Conservation (phyloP, 331 rosid genomes). For the Malus hybrid region DNA sequence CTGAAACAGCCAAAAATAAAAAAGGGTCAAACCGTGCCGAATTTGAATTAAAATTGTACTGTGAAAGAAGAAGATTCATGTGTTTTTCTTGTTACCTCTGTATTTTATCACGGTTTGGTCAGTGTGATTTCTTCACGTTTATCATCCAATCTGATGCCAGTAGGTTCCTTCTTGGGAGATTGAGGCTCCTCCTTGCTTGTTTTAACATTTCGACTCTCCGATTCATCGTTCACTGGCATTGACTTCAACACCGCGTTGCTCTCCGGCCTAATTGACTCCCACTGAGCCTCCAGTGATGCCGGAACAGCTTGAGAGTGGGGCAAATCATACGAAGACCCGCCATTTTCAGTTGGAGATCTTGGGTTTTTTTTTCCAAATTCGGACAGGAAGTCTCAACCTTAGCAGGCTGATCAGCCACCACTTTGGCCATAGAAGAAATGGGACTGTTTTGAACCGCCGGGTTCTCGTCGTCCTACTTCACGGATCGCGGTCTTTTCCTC, state of each 20-base stretch:
- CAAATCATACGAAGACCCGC: conserved; percentile 19
- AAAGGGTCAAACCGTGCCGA: neutral
- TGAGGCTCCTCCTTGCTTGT: conserved; percentile 51
- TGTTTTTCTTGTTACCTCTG: conserved; percentile 50
- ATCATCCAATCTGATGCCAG: conserved; percentile 43
- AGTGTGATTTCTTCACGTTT: conserved; percentile 50
- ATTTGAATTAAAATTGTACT: neutral
- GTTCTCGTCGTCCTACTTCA: conserved; percentile 70
- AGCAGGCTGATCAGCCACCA: conserved; percentile 43
- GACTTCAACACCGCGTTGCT: conserved; percentile 17
- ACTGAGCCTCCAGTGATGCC: conserved; percentile 23
- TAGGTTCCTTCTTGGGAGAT: conserved; percentile 65
- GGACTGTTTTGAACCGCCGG: conserved; percentile 43
- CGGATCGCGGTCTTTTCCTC: conserved; percentile 74
- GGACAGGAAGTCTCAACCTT: conserved; percentile 38
- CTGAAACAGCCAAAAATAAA: conserved; percentile 21
- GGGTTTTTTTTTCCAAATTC: conserved; percentile 27
- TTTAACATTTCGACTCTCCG: conserved; percentile 44
- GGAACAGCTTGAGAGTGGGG: conserved; percentile 26
- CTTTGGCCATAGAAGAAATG: conserved; percentile 38
- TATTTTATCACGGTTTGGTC: conserved; percentile 55
- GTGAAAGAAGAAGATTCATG: neutral
- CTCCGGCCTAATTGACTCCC: conserved; percentile 43
- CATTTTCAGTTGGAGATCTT: conserved; percentile 58
- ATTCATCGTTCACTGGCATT: conserved; percentile 37